Base-by-base conservation (phyloP, 1,284 basidiomycete genomes). In the Ceratobasidium sp. region DNA sequence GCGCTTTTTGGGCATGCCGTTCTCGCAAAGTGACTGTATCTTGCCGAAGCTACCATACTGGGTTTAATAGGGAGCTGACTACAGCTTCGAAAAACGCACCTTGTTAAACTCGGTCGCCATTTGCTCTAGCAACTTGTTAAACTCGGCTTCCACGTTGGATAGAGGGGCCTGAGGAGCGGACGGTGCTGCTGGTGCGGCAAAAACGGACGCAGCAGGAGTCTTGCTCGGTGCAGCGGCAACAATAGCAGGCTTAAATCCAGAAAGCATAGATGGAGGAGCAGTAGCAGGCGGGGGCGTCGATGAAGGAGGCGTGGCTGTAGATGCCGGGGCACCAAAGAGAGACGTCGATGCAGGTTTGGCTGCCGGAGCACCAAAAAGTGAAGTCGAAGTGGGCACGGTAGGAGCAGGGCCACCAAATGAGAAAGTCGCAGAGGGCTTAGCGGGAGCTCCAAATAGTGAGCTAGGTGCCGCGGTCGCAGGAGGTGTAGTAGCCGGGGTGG, bases 61-160 rank as follows among this genome's bases (percentile, higher is more conserved):
- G 41, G 23, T 27, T 55, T 67, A 35, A 30, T 46, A 44, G n/a
- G 6, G 71, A 35, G 20, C 18, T 5, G 20, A 46, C 18, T 62
- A 74, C 14, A 68, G 30, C 16, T 4, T 27, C 71, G 20, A 64
- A 62, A 65, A 77, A 83, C 87, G 81, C 80, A 93, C 92, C 59
- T 85, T 83, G 59, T 88, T 86, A 0, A 94, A 82, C 79, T 93
- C 91, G 67, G 84, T 86, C 0, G 80, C 81, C 69, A 92, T 83
- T 14, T 81, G 83, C 0, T 80, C 77, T 65, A 89, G 84, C 35
- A 93, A 83, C 48, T 85, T 67, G 1, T 81, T 79, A 80, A 89
- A 92, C 81, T 93, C 91, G 20, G 44, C 54, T n/a, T 75, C 73
- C 23, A 78, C 73, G 35, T 65, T 55, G 30, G 79, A 80, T 2